phyloP scores from a whole-genome alignment of 345 rosid species.

The Eucalyptus marginata region DNA sequence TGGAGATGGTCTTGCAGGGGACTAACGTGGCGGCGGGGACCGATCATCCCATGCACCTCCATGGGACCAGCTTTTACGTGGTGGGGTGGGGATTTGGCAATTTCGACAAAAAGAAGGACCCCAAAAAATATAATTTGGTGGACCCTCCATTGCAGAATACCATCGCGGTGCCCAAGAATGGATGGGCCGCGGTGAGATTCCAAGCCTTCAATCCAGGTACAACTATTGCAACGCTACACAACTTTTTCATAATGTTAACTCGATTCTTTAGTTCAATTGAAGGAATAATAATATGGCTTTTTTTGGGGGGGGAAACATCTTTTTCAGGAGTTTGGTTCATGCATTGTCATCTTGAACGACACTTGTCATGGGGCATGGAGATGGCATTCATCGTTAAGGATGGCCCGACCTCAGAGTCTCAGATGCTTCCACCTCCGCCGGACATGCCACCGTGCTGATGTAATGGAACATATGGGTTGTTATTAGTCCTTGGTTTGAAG shows the following conservation, averaged over 20 bases:
- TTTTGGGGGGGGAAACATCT: neutral
- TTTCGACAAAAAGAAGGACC: conserved; percentile 10
- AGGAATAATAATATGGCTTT: neutral
- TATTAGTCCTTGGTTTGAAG: neutral
- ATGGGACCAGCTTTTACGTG: conserved; percentile 31
- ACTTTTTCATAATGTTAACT: neutral
- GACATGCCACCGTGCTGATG: conserved; percentile 23
- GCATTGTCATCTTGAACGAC: conserved; percentile 39
- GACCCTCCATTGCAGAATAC: conserved; percentile 26
- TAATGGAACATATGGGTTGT: neutral
- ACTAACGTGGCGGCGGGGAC: conserved; percentile 15
- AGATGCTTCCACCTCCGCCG: conserved; percentile 17
- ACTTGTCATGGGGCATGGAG: conserved; percentile 27
- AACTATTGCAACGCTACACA: neutral
- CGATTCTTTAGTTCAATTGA: neutral
- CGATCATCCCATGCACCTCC: conserved; percentile 43
- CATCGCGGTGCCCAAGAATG: conserved; percentile 19
- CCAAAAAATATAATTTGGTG: conserved; percentile 16
- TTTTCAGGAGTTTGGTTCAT: conserved; percentile 27
- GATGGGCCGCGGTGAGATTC: conserved; percentile 30
- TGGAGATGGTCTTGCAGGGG: conserved; percentile 32
- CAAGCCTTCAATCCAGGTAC: conserved; percentile 22
- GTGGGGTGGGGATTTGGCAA: conserved; percentile 44
- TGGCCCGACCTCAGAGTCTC: neutral
- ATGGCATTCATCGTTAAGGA: conserved; percentile 20